Conservation (phyloP, 2,329 filamentous ascomycete species). For the Claviceps sp. region DNA sequence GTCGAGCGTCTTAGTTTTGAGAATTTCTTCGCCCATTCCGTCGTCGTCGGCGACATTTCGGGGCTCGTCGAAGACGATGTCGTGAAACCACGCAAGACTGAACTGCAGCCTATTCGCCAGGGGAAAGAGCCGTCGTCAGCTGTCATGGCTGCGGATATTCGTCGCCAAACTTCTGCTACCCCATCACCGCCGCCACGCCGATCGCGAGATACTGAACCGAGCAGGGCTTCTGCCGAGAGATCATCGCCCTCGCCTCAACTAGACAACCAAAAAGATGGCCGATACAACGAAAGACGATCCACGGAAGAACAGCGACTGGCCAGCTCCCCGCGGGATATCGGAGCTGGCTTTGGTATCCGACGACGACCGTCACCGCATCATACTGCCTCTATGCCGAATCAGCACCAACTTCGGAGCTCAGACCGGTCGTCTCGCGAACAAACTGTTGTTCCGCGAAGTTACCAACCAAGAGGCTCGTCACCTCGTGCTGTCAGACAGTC, state of each 20-base stretch:
- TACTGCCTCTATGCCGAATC: conserved; percentile 34
- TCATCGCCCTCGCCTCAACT: conserved; percentile 28
- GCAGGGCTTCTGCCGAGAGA: conserved; percentile 28
- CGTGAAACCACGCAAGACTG: conserved; percentile 26
- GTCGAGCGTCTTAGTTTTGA: conserved; percentile 77
- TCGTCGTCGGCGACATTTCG: conserved; percentile 65
- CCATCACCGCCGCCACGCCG: not conserved
- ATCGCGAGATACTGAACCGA: conserved; percentile 19
- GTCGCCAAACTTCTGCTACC: conserved; percentile 26
- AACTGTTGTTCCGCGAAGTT: conserved; percentile 21
- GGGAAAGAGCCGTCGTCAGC: conserved; percentile 15
- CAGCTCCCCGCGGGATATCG: conserved; percentile 32
- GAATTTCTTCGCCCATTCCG: conserved; percentile 64
- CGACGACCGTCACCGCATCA: conserved; percentile 33
- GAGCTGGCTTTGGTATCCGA: conserved; percentile 34
- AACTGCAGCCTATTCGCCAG: conserved; percentile 21
- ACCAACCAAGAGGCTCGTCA: conserved; percentile 10
- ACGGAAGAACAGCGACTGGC: conserved; percentile 19
- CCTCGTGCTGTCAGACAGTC: conserved; percentile 10
- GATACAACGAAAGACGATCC: conserved; percentile 17
- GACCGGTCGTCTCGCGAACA: conserved; percentile 13
- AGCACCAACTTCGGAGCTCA: conserved; percentile 24
- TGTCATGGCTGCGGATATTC: conserved; percentile 13
- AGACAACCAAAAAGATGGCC: conserved; percentile 27
- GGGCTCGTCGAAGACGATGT: conserved; percentile 68